A percentile compares a stretch with the other conserved stretches of the same genome.
Conservation (phyloP, 106 monocot genomes). For the Allium cepa region DNA sequence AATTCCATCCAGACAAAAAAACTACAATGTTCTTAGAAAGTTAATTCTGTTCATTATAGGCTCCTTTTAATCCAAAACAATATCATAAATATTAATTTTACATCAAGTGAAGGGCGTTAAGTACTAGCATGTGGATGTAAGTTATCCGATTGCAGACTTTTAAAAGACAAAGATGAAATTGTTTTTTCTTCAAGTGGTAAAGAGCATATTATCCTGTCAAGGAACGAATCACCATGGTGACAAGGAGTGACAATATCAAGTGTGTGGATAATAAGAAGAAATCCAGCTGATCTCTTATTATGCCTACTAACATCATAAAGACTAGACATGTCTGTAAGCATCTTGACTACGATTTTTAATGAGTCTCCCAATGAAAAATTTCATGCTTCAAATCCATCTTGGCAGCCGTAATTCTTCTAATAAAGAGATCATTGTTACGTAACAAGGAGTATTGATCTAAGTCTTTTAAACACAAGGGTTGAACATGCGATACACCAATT, state of each 20-base stretch:
- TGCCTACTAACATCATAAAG: constrained; percentile 96
- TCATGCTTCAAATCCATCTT: constrained; percentile 97
- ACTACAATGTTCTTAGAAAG: constrained; percentile 44
- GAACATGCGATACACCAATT: too few species aligned
- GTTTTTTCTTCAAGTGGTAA: constrained; percentile 49
- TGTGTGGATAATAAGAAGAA: constrained; percentile 86
- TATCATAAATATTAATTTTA: constrained; percentile 43
- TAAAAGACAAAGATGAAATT: constrained; percentile 23
- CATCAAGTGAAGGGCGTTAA: constrained; percentile 48
- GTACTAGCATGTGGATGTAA: background rate
- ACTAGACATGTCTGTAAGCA: constrained; percentile 94
- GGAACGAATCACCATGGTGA: constrained; percentile 81
- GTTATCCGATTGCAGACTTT: constrained; percentile 16
- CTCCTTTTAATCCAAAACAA: constrained; percentile 26
- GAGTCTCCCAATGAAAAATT: constrained; percentile 90
- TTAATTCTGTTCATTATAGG: constrained; percentile 11
- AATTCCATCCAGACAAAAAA: constrained; percentile 76
- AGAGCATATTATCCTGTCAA: constrained; percentile 78
- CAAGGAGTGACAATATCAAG: constrained; percentile 94
- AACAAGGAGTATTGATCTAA: background rate
- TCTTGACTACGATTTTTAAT: constrained; percentile 78
- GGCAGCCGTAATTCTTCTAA: constrained; percentile 1
- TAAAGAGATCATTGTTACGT: background rate
- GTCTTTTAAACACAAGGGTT: too few species aligned
- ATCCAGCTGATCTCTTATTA: constrained; percentile 73